Percentiles rank a stretch among this genome's conserved stretches.
Evolutionary conservation across 768 basidiomycete species (phyloP).

Genomic region (Auricularia sp.): DNA sequence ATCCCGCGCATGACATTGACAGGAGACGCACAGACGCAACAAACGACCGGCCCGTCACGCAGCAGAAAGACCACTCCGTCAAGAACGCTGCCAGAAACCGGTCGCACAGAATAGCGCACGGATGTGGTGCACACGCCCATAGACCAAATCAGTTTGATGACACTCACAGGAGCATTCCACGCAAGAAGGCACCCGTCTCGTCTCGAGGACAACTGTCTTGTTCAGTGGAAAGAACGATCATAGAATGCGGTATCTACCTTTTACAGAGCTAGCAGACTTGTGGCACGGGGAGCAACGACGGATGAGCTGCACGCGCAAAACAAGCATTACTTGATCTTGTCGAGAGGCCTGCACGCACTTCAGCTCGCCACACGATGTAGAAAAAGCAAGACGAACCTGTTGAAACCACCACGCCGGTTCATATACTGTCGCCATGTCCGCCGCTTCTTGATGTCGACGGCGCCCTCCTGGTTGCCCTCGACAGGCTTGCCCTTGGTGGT

Average conservation of each 20-base stretch:
- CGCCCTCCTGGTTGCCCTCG: constrained; percentile 71
- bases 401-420: constrained; percentile 89
- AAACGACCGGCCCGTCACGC: too few species aligned
- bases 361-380: not conserved
- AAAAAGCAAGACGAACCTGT: constrained; percentile 40
- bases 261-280: not conserved
- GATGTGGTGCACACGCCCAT: too few species aligned
- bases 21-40: too few species aligned
- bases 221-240: not conserved
- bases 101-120: too few species aligned
- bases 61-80: too few species aligned
- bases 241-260: not conserved
- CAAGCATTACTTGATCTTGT: not conserved
- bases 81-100: too few species aligned
- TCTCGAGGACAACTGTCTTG: not conserved
- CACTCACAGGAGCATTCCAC: too few species aligned
- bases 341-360: not conserved
- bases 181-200: too few species aligned
- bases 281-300: not conserved
- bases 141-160: not conserved
- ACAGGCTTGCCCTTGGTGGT: constrained; percentile 85
- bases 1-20: too few species aligned
- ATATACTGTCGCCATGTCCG: constrained; percentile 97
- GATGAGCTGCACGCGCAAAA: not conserved
- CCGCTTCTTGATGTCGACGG: constrained; percentile 60